These are phyloP conservation scores for Colletotrichum sublineola DNA, from an alignment of 2,329 filamentous ascomycete species.

Conservation along the genomic window DNA sequence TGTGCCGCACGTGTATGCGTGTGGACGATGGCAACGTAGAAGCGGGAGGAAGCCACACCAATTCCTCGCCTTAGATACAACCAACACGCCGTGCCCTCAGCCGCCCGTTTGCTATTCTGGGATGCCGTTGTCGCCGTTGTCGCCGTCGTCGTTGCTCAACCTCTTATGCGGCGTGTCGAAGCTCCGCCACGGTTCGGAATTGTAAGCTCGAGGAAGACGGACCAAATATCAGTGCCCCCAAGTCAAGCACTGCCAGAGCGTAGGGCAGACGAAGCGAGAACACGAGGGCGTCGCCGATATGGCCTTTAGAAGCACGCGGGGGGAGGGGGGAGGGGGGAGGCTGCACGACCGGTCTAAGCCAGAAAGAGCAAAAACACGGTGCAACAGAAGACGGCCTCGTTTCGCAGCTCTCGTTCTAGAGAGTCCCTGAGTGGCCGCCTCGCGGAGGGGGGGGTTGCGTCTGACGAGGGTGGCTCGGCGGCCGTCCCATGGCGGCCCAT, in stretches of 20 bases:
- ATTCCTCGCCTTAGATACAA: neutral
- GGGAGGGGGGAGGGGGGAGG: neutral
- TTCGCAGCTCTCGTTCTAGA: conserved; percentile 26
- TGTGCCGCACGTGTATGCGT: neutral
- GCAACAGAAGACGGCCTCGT: neutral
- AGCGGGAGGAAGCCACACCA: conserved; percentile 26
- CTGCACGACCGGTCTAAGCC: conserved; percentile 10
- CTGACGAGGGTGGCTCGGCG: neutral
- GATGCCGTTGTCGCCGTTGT: no score
- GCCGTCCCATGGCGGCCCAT: conserved; percentile 15
- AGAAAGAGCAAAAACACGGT: conserved; percentile 1
- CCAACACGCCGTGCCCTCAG: conserved; percentile 22
- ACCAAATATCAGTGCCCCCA: neutral
- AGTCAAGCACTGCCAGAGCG: neutral
- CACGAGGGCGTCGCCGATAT: neutral
- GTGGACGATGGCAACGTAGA: conserved; percentile 28
- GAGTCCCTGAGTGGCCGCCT: neutral
- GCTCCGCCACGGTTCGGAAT: neutral
- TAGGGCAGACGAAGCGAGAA: neutral
- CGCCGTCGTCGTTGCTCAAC: conserved; percentile 5
- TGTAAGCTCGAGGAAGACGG: conserved; percentile 6
- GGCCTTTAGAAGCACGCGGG: no score
- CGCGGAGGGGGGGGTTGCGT: neutral
- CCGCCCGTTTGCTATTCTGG: conserved; percentile 36
- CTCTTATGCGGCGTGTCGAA: conserved; percentile 25